phyloP scores from a whole-genome alignment of 768 basidiomycete genomes.

The Kwoniella sp. region DNA sequence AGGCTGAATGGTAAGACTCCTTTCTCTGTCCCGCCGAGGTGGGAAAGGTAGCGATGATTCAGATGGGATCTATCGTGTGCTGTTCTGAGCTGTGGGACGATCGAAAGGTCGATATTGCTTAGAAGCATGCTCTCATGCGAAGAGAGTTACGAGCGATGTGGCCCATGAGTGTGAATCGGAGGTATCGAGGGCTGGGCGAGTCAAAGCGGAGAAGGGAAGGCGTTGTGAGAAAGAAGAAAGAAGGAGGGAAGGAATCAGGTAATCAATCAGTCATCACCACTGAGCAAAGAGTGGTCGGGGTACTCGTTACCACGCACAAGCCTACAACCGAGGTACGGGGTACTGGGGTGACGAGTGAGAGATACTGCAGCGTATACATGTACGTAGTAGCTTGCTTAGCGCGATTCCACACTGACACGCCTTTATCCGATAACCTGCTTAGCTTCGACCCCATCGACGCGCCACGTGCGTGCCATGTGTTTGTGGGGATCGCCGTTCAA shows the following conservation, averaged over 20 bases:
- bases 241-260: background rate
- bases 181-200: background rate
- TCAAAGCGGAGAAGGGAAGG: background rate
- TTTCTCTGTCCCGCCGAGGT: constrained; percentile 9
- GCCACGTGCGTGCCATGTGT: background rate
- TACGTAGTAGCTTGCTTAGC: background rate
- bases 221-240: constrained; percentile 1
- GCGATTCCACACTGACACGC: constrained; percentile 1
- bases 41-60: background rate
- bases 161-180: constrained; percentile 8
- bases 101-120: constrained; percentile 6
- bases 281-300: no score
- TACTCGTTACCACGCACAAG: no score
- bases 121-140: constrained; percentile 3
- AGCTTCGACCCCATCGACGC: no score
- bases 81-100: background rate
- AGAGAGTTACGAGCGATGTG: background rate
- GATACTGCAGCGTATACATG: no score
- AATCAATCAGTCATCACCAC: background rate
- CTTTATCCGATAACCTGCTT: constrained; percentile 1
- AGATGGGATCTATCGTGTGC: background rate
- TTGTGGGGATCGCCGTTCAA: background rate
- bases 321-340: no score
- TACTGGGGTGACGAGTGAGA: no score
- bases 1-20: background rate